These are phyloP conservation scores for Fragaria nilgerrensis DNA, from an alignment of 306 rosid genomes.

Conservation along the genomic window DNA sequence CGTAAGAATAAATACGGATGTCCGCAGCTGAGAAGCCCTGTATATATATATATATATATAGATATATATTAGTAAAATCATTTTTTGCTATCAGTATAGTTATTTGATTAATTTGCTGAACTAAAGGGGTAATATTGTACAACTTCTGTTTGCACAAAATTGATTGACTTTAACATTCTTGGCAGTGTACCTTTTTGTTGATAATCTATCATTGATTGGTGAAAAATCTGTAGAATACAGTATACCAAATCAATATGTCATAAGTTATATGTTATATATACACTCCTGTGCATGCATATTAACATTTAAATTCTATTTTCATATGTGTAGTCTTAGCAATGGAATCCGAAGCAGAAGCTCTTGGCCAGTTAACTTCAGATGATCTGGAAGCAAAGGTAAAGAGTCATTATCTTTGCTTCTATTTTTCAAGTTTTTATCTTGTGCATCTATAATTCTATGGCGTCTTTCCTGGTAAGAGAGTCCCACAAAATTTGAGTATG, in stretches of 20 bases:
- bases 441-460: neutral
- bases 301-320: no score
- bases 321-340: constrained; percentile 61
- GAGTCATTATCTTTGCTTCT: neutral
- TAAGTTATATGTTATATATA: neutral
- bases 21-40: no score
- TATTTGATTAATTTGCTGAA: neutral
- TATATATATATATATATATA: no score
- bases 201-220: neutral
- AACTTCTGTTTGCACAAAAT: neutral
- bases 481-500: no score
- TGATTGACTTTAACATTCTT: neutral
- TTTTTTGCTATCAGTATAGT: neutral
- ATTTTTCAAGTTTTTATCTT: neutral
- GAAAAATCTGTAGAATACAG: neutral
- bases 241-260: neutral
- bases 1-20: no score
- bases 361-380: constrained; percentile 82
- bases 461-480: neutral
- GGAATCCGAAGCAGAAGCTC: constrained; percentile 98
- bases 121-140: neutral
- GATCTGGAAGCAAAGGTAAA: constrained; percentile 93
- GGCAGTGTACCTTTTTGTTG: neutral
- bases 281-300: neutral
- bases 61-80: neutral